Percentiles rank a stretch among this genome's conserved stretches.
Evolutionary conservation across 352 stramenopile species (phyloP).

Genomic region (Globisporangium yorkense): DNA sequence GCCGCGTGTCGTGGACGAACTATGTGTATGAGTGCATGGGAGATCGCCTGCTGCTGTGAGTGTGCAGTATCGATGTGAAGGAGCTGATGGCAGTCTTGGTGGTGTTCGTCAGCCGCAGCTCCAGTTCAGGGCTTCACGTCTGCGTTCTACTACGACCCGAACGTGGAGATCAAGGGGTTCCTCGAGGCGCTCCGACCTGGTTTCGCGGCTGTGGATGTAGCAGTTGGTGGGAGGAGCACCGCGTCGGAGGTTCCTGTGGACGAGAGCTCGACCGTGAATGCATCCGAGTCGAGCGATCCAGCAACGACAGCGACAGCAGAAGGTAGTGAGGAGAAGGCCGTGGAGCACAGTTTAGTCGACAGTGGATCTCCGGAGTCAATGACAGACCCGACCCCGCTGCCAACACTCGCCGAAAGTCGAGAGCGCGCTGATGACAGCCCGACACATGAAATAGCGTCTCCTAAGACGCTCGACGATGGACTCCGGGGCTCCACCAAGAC

Average conservation of each 20-base stretch:
- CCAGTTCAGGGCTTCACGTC: constrained; percentile 11
- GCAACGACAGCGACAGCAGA: too few species aligned
- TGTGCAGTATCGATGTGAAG: too few species aligned
- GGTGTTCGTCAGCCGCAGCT: neutral
- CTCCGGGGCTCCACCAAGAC: neutral
- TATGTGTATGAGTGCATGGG: neutral
- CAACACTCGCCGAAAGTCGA: neutral
- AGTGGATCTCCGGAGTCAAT: neutral
- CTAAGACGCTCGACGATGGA: neutral
- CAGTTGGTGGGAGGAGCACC: too few species aligned
- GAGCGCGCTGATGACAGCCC: too few species aligned
- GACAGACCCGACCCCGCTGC: neutral
- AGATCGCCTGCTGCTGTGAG: neutral
- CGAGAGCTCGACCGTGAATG: neutral
- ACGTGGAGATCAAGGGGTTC: constrained; percentile 12
- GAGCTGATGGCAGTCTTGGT: neutral
- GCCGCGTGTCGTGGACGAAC: neutral
- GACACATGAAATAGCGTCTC: too few species aligned
- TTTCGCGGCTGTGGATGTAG: neutral
- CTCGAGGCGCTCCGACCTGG: constrained; percentile 6
- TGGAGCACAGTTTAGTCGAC: neutral
- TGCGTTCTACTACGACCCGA: constrained; percentile 14
- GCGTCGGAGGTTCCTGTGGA: neutral
- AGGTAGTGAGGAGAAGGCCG: too few species aligned
- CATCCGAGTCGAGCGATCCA: neutral